Percentiles rank a stretch among this genome's conserved stretches.
phyloP scores from a whole-genome alignment of 2,329 filamentous ascomycete species.

The Cladophialophora exuberans region DNA sequence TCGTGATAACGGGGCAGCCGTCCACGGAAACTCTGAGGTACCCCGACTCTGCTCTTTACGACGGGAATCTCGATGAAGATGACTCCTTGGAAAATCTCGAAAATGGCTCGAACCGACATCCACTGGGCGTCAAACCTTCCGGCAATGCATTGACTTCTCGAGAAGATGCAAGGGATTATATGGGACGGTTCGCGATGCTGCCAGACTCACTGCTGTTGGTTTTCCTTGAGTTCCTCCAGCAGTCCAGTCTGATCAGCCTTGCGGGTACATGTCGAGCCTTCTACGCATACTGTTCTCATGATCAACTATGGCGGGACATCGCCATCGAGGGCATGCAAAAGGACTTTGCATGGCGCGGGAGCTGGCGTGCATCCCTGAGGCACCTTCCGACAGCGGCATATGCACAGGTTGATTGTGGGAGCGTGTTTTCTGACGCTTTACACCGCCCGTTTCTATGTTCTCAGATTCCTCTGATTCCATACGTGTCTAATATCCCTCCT shows the following conservation, averaged over 20 bases:
- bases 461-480: slow-evolving; percentile 69
- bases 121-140: slow-evolving; percentile 79
- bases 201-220: slow-evolving; percentile 81
- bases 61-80: neutral
- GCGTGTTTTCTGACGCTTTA: slow-evolving; percentile 86
- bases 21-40: slow-evolving; percentile 7
- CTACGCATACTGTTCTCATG: slow-evolving; percentile 79
- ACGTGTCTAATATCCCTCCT: slow-evolving; percentile 70
- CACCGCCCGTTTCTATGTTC: slow-evolving; percentile 91
- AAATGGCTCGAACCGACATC: slow-evolving; percentile 70
- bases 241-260: slow-evolving; percentile 63
- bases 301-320: slow-evolving; percentile 86
- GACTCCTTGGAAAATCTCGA: neutral
- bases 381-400: slow-evolving; percentile 58
- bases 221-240: slow-evolving; percentile 75
- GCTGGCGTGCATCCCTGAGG: slow-evolving; percentile 81
- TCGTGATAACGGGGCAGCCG: too few species aligned
- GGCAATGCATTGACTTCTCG: slow-evolving; percentile 76
- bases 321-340: slow-evolving; percentile 60
- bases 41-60: neutral
- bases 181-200: slow-evolving; percentile 68
- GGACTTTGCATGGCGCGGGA: slow-evolving; percentile 71
- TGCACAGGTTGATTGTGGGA: slow-evolving; percentile 69
- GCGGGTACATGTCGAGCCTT: slow-evolving; percentile 82
- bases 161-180: slow-evolving; percentile 67